Conservation (phyloP, 2,329 filamentous ascomycete genomes). For the Pyricularia grisea region DNA sequence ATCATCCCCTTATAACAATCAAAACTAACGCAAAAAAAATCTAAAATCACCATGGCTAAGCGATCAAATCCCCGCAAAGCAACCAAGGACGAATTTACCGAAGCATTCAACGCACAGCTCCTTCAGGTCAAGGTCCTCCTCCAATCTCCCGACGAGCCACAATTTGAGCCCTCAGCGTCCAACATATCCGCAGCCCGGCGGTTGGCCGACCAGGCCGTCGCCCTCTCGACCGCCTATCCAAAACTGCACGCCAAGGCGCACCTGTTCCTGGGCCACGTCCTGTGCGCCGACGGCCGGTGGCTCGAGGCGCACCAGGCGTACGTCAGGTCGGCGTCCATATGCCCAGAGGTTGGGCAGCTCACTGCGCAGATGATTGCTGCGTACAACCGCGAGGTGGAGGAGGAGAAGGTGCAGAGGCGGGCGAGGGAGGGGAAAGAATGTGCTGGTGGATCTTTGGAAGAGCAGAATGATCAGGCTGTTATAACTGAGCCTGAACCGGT, state of each 20-base stretch:
- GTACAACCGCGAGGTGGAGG: background rate
- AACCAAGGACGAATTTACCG: background rate
- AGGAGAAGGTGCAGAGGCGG: background rate
- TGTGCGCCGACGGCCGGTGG: background rate
- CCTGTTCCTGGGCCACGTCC: background rate
- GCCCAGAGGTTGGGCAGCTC: background rate
- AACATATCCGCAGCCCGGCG: background rate
- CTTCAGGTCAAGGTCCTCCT: background rate
- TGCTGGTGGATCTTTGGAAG: background rate
- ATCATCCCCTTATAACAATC: background rate
- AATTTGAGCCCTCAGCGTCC: background rate
- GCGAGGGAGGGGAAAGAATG: background rate
- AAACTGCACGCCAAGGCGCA: background rate
- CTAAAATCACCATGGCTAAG: background rate
- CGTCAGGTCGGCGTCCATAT: background rate
- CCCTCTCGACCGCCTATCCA: background rate
- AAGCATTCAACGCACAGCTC: background rate
- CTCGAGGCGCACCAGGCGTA: background rate
- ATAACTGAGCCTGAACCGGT: background rate
- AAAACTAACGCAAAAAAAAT: background rate
- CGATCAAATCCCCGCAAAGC: background rate
- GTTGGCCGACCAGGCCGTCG: background rate
- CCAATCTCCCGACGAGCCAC: background rate
- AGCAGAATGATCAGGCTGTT: background rate
- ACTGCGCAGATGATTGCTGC: background rate